A percentile compares a stretch with the other conserved stretches of the same genome.
Conservation (phyloP, 371 early-diverging fungal genomes). For the Mucor circinelloides region DNA sequence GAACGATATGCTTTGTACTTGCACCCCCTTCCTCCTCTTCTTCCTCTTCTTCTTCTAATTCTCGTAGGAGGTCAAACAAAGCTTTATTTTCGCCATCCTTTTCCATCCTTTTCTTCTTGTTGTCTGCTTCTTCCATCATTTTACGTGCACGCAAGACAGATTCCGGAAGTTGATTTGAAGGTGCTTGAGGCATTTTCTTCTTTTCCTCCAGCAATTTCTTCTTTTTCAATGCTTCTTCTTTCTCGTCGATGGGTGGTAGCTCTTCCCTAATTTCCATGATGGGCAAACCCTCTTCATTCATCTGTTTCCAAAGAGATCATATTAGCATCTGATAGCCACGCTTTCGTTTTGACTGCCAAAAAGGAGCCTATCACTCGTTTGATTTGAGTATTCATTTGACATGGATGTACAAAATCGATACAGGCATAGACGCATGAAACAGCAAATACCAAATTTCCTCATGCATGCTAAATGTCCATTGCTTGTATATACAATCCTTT, state of each 20-base stretch:
- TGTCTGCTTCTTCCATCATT: conserved; percentile 24
- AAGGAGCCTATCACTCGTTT: no score
- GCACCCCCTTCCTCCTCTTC: conserved; percentile 26
- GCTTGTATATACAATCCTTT: background rate
- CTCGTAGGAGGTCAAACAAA: conserved; percentile 53
- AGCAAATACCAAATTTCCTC: background rate
- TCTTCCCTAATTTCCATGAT: conserved; percentile 88
- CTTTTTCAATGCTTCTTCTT: conserved; percentile 22
- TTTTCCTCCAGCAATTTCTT: background rate
- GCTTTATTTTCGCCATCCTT: conserved; percentile 39
- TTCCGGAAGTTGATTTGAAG: conserved; percentile 17
- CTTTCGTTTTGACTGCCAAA: background rate
- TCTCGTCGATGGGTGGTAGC: conserved; percentile 39
- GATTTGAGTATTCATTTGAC: background rate
- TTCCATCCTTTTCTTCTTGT: background rate
- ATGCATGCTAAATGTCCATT: background rate
- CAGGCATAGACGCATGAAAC: background rate
- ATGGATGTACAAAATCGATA: background rate
- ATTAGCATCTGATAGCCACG: background rate
- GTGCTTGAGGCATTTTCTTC: background rate
- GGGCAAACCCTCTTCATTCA: conserved; percentile 89
- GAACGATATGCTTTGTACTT: background rate
- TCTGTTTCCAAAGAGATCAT: conserved; percentile 21
- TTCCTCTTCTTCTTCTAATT: conserved; percentile 55
- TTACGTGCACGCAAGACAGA: conserved; percentile 34